Percentiles rank a stretch among this genome's conserved stretches.
Conservation (phyloP, 2,329 filamentous ascomycete species). For the Lachnellula suecica region DNA sequence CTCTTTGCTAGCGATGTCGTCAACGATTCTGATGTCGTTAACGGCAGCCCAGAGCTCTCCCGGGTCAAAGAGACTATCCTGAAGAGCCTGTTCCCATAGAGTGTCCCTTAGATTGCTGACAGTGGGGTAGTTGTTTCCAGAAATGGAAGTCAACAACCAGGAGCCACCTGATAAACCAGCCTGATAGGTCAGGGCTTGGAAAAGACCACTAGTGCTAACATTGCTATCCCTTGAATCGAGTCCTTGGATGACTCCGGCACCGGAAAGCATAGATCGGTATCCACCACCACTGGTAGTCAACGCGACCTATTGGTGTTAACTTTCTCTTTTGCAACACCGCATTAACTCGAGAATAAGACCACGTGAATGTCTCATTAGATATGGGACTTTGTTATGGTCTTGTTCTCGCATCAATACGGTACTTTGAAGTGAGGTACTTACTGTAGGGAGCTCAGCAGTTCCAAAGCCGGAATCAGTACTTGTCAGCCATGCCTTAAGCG, state of each 20-base stretch:
- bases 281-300: slow-evolving; percentile 44
- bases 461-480: slow-evolving; percentile 36
- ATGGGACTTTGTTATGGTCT: too few relatives aligned
- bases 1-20: slow-evolving; percentile 28
- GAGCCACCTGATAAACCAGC: slow-evolving; percentile 44
- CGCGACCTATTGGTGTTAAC: too few relatives aligned
- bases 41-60: slow-evolving; percentile 33
- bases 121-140: slow-evolving; percentile 46
- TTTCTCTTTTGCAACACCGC: too few relatives aligned
- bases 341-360: too few relatives aligned
- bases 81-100: slow-evolving; percentile 41
- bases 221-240: slow-evolving; percentile 43
- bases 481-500: slow-evolving; percentile 39
- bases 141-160: slow-evolving; percentile 45
- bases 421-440: too few relatives aligned
- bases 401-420: too few relatives aligned
- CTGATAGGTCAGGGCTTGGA: slow-evolving; percentile 45
- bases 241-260: slow-evolving; percentile 39
- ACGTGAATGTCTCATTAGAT: too few relatives aligned
- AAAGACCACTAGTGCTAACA: slow-evolving; percentile 40
- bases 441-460: slow-evolving; percentile 36
- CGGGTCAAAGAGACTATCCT: slow-evolving; percentile 37
- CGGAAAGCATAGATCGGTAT: slow-evolving; percentile 39
- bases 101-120: slow-evolving; percentile 38
- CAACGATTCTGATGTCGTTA: slow-evolving; percentile 14